phyloP scores from a whole-genome alignment of 768 basidiomycete species.

The Lepiota subincarnata region DNA sequence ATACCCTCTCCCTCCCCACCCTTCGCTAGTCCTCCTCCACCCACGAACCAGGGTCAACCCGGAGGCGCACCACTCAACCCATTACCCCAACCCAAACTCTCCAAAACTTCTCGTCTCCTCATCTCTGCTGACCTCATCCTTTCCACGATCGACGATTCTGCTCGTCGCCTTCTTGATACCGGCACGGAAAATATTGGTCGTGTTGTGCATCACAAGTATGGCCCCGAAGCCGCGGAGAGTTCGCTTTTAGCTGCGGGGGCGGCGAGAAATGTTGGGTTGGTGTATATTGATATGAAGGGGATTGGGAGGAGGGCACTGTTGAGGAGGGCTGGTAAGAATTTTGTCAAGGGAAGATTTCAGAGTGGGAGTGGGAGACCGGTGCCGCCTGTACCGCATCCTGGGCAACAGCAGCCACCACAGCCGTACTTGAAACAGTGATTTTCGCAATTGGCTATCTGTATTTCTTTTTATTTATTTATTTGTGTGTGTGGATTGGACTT shows the following conservation, averaged over 20 bases:
- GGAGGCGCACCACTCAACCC: slow-evolving; percentile 24
- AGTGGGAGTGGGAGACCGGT: slow-evolving; percentile 3
- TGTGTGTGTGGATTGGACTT: too few relatives aligned
- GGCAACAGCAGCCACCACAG: slow-evolving; percentile 2
- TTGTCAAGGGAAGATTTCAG: slow-evolving; percentile 40
- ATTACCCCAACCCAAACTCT: slow-evolving; percentile 34
- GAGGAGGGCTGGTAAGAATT: slow-evolving; percentile 56
- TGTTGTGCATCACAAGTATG: slow-evolving; percentile 58
- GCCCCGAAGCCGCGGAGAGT: slow-evolving; percentile 56
- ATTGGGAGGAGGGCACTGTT: slow-evolving; percentile 68
- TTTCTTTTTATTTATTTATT: too few relatives aligned
- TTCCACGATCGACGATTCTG: slow-evolving; percentile 58
- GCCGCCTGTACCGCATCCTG: background rate
- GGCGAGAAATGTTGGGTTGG: slow-evolving; percentile 66
- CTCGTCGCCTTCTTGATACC: slow-evolving; percentile 46
- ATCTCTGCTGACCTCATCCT: slow-evolving; percentile 65
- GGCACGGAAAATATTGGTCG: slow-evolving; percentile 44
- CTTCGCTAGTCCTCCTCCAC: slow-evolving; percentile 7
- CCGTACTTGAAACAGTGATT: too few relatives aligned
- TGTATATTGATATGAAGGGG: slow-evolving; percentile 74
- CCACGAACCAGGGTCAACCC: slow-evolving; percentile 16
- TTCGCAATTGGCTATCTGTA: too few relatives aligned
- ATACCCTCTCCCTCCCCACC: background rate
- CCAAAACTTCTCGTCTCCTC: slow-evolving; percentile 44
- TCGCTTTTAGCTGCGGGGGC: slow-evolving; percentile 59